phyloP scores from a whole-genome alignment of 208 protist species.

The Trypanosomatidae sp. region DNA sequence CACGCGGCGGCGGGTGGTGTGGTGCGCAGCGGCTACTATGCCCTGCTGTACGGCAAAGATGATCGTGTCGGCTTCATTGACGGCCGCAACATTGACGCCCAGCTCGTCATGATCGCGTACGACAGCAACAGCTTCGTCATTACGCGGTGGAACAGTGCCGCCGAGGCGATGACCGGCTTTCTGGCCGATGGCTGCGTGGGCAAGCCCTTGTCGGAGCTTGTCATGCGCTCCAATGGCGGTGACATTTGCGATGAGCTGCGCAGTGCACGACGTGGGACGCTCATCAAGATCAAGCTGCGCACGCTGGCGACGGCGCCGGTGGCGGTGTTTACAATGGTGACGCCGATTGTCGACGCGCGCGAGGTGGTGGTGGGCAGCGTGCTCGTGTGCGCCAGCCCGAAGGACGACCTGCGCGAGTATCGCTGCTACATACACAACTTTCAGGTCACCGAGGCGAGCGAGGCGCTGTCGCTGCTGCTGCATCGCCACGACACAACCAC shows the following conservation, averaged over 20 bases:
- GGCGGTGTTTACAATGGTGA: conserved; percentile 62
- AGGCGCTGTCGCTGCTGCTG: conserved; percentile 22
- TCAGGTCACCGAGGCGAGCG: conserved; percentile 30
- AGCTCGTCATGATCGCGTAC: conserved; percentile 84
- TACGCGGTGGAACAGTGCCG: conserved; percentile 76
- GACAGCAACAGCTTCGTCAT: conserved; percentile 56
- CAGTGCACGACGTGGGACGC: conserved; percentile 13
- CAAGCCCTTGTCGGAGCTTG: conserved; percentile 72
- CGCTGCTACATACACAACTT: conserved; percentile 76
- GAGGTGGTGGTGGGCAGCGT: conserved; percentile 54
- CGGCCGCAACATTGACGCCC: conserved; percentile 58
- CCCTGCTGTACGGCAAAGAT: conserved; percentile 46
- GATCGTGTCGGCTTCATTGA: conserved; percentile 71
- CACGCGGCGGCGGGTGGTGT: no score
- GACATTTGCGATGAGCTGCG: conserved; percentile 31
- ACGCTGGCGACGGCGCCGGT: conserved; percentile 60
- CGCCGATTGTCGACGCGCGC: conserved; percentile 38
- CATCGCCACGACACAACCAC: no score
- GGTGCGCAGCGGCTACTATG: conserved; percentile 67
- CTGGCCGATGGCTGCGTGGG: conserved; percentile 65
- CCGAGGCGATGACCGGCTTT: conserved; percentile 80
- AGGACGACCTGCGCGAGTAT: conserved; percentile 68
- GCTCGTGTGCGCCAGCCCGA: conserved; percentile 77
- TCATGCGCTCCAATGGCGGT: conserved; percentile 36
- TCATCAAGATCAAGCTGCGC: conserved; percentile 68